Percentiles rank a stretch among this genome's conserved stretches.
These are phyloP conservation scores for Hypsizygus marmoreus DNA, from an alignment of 768 basidiomycete genomes.

Conservation along the genomic window DNA sequence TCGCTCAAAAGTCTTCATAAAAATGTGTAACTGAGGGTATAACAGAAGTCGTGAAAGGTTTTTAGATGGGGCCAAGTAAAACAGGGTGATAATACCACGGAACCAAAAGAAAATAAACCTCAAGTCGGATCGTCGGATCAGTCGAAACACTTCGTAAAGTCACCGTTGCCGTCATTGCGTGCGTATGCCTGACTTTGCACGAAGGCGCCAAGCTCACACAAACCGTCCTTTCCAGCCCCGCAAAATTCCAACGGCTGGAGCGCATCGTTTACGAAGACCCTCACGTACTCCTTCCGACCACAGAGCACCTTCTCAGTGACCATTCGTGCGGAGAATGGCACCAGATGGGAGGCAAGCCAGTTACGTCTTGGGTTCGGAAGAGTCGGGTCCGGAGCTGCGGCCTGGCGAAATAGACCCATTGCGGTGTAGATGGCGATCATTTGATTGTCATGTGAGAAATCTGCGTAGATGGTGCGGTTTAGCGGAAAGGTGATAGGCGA, in stretches of 20 bases:
- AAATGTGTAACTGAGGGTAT: no score
- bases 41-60: no score
- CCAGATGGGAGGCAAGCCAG: constrained; percentile 62
- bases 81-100: no score
- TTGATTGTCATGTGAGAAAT: constrained; percentile 87
- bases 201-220: constrained; percentile 69
- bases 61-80: no score
- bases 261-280: constrained; percentile 80
- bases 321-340: constrained; percentile 77
- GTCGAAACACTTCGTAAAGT: constrained; percentile 69
- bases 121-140: no score
- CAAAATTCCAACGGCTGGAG: constrained; percentile 67
- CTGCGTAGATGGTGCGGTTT: constrained; percentile 63
- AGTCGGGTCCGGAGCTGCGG: constrained; percentile 32
- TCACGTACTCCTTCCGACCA: constrained; percentile 49
- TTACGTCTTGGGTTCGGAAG: constrained; percentile 33
- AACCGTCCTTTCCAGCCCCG: constrained; percentile 47
- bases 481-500: constrained; percentile 73
- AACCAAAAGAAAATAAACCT: no score
- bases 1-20: no score
- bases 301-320: constrained; percentile 72
- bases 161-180: constrained; percentile 65
- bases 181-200: constrained; percentile 74
- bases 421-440: constrained; percentile 78
- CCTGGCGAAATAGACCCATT: constrained; percentile 54